Base-by-base conservation (phyloP, 805 yeast species). In the Zygosaccharomyces bailii region DNA sequence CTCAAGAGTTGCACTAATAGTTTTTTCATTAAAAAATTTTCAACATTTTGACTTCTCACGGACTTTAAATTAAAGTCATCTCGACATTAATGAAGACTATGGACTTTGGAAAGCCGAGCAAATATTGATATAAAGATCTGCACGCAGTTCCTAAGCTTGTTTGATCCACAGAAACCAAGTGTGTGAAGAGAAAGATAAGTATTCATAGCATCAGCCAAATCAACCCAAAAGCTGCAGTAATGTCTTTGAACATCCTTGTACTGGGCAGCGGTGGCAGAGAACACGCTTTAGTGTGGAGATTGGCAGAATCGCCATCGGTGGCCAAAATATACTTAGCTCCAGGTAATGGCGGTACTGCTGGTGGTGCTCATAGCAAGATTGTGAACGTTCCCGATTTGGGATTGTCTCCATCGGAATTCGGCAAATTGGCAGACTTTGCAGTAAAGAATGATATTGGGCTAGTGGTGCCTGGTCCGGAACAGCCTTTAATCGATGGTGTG, bases 231-330 rank as follows among this genome's bases (percentile, higher is more conserved):
- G 31, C 31, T 10, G 14, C 11, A 18, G 18, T n/a, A 9, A 57
- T 57, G 62, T 51, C 62, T 19, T 65, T 76, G 63, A 87, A 85
- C 65, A 68, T 93, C 54, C 80, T 93, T 50, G 82, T 93, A 53
- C 77, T 93, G 55, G 99, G 99, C 60, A 88, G 86, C 70, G 99
- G 99, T 65, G 99, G 99, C 55, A 89, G 99, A 74, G 99, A 93
- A 69, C 97, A 93, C 66, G 98, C 98, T 43, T 75, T 93, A 49
- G 86, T 87, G 11, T 90, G 96, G 96, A 86, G 84, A 61, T 75
- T 93, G 52, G 70, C 84, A 23, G 91, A 89, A 67, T 87, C 96
- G 27, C 69, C 79, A 30, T 66, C 76, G 35, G 96, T 89, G 27
- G 68, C 70, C 49, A 75, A 78, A 48, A 82, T 95, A 54, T 95